phyloP scores from a whole-genome alignment of 1,284 basidiomycete genomes.

The Malassezia slooffiae region DNA sequence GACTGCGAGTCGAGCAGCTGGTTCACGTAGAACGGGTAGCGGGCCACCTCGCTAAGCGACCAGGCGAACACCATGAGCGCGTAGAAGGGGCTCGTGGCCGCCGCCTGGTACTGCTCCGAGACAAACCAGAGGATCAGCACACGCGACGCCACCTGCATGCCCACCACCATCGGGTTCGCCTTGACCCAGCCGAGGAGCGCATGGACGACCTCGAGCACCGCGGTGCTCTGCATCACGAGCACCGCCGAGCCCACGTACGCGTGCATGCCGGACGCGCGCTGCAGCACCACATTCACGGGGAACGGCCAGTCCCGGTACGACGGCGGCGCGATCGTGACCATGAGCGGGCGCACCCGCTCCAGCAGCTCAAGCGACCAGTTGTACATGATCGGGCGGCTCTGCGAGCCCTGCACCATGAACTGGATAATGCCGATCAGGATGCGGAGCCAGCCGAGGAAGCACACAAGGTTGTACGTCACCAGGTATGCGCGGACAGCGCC shows the following conservation, averaged over 20 bases:
- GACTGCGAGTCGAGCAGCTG: constrained; percentile 50
- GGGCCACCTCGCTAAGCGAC: constrained; percentile 80
- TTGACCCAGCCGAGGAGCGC: constrained; percentile 70
- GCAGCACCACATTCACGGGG: constrained; percentile 20
- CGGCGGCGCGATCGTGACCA: constrained; percentile 18
- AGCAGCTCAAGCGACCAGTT: not conserved
- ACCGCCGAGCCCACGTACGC: constrained; percentile 27
- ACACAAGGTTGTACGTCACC: constrained; percentile 11
- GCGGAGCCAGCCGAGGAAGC: constrained; percentile 10
- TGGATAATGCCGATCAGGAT: constrained; percentile 5
- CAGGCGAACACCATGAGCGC: constrained; percentile 87
- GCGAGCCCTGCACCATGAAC: constrained; percentile 5
- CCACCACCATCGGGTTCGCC: constrained; percentile 68
- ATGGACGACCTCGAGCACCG: constrained; percentile 53
- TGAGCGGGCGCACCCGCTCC: constrained; percentile 19
- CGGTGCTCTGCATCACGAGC: constrained; percentile 29
- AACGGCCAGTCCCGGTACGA: constrained; percentile 22
- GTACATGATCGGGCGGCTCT: constrained; percentile 3
- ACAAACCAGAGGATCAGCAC: constrained; percentile 73
- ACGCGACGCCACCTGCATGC: constrained; percentile 74
- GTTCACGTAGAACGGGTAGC: constrained; percentile 79
- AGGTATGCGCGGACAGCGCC: too few species aligned
- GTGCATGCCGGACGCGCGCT: constrained; percentile 26
- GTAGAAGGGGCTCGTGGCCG: constrained; percentile 61
- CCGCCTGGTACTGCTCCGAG: constrained; percentile 29